A percentile compares a stretch with the other conserved stretches of the same genome.
These are phyloP conservation scores for Podospora anserina DNA, from an alignment of 495 filamentous ascomycete genomes.

Conservation along the genomic window DNA sequence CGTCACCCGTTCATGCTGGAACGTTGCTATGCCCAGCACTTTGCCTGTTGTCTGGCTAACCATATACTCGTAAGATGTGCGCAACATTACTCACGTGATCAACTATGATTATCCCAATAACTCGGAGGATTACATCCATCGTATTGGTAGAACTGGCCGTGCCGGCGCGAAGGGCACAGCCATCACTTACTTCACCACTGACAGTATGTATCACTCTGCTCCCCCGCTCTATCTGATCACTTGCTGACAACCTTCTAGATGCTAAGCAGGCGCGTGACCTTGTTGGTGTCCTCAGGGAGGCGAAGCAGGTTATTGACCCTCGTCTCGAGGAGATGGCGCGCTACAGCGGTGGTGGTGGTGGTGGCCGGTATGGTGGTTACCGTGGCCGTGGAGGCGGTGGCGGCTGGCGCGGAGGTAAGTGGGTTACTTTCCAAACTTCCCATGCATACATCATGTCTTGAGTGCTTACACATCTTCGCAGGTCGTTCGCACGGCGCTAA, in stretches of 20 bases:
- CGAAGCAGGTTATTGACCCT: conserved; percentile 98
- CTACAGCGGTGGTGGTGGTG: conserved; percentile 82
- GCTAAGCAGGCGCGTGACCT: conserved; percentile 96
- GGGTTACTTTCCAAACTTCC: conserved; percentile 29
- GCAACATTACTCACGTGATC: conserved; percentile 99
- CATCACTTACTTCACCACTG: conserved; percentile 97
- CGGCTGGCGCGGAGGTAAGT: conserved; percentile 38
- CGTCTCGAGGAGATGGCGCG: conserved; percentile 93
- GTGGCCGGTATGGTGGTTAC: conserved; percentile 61
- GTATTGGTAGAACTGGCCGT: conserved; percentile 96
- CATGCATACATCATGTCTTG: neutral
- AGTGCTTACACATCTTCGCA: conserved; percentile 18
- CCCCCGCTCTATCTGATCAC: conserved; percentile 10
- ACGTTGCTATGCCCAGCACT: conserved; percentile 49
- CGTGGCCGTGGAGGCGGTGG: conserved; percentile 39
- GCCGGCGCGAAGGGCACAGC: conserved; percentile 89
- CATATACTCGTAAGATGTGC: conserved; percentile 79
- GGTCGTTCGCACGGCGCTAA: conserved; percentile 29
- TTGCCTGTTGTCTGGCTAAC: conserved; percentile 69
- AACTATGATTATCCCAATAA: conserved; percentile 99
- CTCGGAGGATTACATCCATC: conserved; percentile 99
- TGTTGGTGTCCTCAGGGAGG: conserved; percentile 84
- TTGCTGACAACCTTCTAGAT: conserved; percentile 56
- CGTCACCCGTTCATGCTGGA: conserved; percentile 49
- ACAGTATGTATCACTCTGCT: conserved; percentile 64